These are phyloP conservation scores for Hypoxylon sp. DNA, from an alignment of 2,329 filamentous ascomycete species.

Conservation along the genomic window DNA sequence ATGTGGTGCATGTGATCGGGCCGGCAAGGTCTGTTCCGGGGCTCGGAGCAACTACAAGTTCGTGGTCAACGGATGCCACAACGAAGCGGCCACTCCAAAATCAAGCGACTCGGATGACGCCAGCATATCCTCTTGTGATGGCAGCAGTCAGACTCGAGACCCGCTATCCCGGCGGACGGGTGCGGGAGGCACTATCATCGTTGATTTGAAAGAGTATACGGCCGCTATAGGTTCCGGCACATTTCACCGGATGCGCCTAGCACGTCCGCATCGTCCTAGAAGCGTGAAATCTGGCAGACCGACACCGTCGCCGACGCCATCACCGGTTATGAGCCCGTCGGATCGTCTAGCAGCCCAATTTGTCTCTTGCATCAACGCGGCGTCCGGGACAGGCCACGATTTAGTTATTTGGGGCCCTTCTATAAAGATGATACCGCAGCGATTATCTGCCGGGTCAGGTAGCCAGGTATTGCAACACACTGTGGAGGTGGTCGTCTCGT, in stretches of 20 bases:
- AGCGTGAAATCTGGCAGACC: slow-evolving; percentile 5
- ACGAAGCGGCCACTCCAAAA: slow-evolving; percentile 34
- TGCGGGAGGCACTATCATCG: slow-evolving; percentile 27
- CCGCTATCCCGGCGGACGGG: slow-evolving; percentile 13
- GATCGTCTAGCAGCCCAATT: slow-evolving; percentile 43
- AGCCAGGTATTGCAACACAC: slow-evolving; percentile 43
- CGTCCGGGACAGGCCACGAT: slow-evolving; percentile 46
- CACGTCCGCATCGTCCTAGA: slow-evolving; percentile 19
- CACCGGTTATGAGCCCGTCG: slow-evolving; percentile 35
- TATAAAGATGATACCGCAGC: slow-evolving; percentile 45
- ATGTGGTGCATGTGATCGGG: slow-evolving; percentile 48
- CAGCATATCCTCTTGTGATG: slow-evolving; percentile 11
- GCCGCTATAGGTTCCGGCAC: slow-evolving; percentile 27
- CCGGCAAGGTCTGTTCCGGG: slow-evolving; percentile 48
- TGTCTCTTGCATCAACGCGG: slow-evolving; percentile 42
- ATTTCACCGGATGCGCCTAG: slow-evolving; percentile 38
- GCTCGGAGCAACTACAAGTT: slow-evolving; percentile 48
- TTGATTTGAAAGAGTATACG: slow-evolving; percentile 41
- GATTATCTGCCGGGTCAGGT: slow-evolving; percentile 30
- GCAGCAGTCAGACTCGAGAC: slow-evolving; percentile 8
- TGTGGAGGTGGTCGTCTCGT: slow-evolving; percentile 45
- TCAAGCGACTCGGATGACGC: slow-evolving; percentile 22
- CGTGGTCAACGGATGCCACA: slow-evolving; percentile 49
- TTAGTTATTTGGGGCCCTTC: slow-evolving; percentile 47
- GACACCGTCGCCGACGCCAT: slow-evolving; percentile 21